phyloP scores from a whole-genome alignment of 225 moss, liverwort and hornwort species.

The Sphagnum contortum region DNA sequence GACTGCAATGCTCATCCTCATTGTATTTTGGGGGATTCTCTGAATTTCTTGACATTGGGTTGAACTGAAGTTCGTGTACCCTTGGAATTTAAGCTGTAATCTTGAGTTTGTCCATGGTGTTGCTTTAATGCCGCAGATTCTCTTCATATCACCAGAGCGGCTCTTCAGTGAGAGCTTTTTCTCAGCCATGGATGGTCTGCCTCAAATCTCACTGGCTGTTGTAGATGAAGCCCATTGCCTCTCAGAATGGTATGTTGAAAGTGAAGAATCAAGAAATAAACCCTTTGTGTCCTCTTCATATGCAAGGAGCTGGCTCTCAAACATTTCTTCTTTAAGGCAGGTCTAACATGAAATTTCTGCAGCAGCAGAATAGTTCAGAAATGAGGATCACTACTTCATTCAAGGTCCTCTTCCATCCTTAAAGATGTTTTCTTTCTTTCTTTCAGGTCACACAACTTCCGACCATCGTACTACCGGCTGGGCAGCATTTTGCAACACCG shows the following conservation, averaged over 20 bases:
- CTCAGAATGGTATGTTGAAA: constrained; percentile 68
- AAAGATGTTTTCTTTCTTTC: too few species aligned
- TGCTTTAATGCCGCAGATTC: constrained; percentile 30
- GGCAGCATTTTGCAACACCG: constrained; percentile 65
- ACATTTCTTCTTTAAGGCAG: too few species aligned
- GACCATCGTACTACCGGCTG: constrained; percentile 83
- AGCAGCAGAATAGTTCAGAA: too few species aligned
- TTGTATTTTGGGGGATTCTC: not conserved
- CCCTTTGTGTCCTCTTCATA: not conserved
- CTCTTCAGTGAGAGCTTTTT: constrained; percentile 78
- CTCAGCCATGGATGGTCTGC: constrained; percentile 43
- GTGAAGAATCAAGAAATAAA: too few species aligned
- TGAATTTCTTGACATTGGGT: not conserved
- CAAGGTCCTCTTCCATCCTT: too few species aligned
- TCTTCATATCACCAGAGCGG: constrained; percentile 91
- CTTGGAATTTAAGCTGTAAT: too few species aligned
- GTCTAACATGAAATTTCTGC: too few species aligned
- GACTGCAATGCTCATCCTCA: too few species aligned
- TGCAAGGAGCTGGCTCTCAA: not conserved
- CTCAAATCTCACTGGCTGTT: constrained; percentile 69
- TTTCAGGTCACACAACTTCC: constrained; percentile 95
- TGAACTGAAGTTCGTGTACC: too few species aligned
- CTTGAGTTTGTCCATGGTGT: too few species aligned
- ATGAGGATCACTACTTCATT: too few species aligned
- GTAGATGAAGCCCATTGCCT: constrained; percentile 97